Evolutionary conservation across 2,329 filamentous ascomycete genomes (phyloP), one percentile per base, ranked within the genome.

Genomic region (Xenoacremonium recifei): DNA sequence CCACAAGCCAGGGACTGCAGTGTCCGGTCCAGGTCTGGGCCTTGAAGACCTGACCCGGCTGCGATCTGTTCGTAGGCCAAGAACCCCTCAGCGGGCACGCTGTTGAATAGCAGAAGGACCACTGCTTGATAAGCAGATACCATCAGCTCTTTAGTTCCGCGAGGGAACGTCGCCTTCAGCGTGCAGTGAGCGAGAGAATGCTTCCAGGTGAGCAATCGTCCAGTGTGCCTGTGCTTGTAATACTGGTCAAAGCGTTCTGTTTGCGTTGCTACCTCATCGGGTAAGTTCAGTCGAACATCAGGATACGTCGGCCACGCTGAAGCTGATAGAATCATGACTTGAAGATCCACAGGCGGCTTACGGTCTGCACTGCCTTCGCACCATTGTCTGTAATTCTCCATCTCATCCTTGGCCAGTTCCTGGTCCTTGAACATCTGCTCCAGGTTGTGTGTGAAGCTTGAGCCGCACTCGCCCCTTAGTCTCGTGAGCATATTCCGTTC

Each of bases 351-450:
- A 2, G 69, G 63, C 5, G 74, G 64, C 44, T 75, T 80, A 21
- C 61, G 58, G 4, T 68, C 68, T 3, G 52, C 63, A 40, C 76
- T 76, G 38, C 76, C 75, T 13, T 78, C 74, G 13, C 77, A 75
- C 68, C 66, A 90, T 64, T 66, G 77, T 64, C 86, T 93, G 70
- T 95, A 99, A 0, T 86, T 81, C n/a, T 77, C 69, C 85, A 97
- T 95, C 62, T 97, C 92, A 56, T 97, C 93, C 47, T 87, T 86
- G 11, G 88, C 88, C 16, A 96, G 77, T 61, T 96, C 91, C 65
- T 97, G 89, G 59, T 99, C 93, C 65, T 95, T 96, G 73, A 99
- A 99, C 93, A 99, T 99, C 49, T 92, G 89, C 67, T 99, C 95
- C 1, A 99, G 75, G 58, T 99, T 99, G 61, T 96, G 91, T 0